These are phyloP conservation scores for Taiozyma sp. DNA, from an alignment of 1,139 yeast genomes.

Conservation along the genomic window DNA sequence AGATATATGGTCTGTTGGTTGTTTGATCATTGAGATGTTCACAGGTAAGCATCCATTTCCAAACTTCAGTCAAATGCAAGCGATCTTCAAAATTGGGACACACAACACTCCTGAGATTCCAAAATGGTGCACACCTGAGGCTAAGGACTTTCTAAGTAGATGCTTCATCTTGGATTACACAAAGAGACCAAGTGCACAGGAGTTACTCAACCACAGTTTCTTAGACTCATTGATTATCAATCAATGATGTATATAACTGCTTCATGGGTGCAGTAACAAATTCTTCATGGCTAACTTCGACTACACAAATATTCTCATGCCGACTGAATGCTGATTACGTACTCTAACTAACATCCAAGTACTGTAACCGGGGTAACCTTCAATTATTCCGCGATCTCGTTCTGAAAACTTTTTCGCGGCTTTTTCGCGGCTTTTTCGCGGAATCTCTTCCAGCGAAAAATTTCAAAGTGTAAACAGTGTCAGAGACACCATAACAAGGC, in stretches of 20 bases:
- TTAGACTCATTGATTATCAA: conserved; percentile 41
- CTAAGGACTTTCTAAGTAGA: conserved; percentile 55
- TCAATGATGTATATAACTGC: background rate
- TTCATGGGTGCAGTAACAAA: background rate
- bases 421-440: background rate
- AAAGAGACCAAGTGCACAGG: conserved; percentile 69
- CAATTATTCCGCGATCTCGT: background rate
- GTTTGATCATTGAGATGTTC: conserved; percentile 88
- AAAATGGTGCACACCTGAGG: conserved; percentile 65
- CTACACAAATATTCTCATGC: too few species aligned
- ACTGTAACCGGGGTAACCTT: background rate
- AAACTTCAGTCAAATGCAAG: conserved; percentile 92
- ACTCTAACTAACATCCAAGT: too few species aligned
- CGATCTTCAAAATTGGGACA: conserved; percentile 87
- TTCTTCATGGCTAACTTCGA: too few species aligned
- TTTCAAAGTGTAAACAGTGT: conserved; percentile 1
- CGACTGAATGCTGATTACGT: too few species aligned
- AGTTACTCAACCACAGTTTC: conserved; percentile 57
- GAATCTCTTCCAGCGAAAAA: background rate
- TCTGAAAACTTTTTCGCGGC: background rate
- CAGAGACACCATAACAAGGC: background rate
- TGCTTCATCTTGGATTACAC: conserved; percentile 74
- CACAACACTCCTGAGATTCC: conserved; percentile 75
- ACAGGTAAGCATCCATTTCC: conserved; percentile 96
- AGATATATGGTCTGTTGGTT: conserved; percentile 95